Evolutionary conservation across 495 filamentous ascomycete species (phyloP), one percentile per base, ranked within the genome.

Genomic region (Penicillium paradoxum): DNA sequence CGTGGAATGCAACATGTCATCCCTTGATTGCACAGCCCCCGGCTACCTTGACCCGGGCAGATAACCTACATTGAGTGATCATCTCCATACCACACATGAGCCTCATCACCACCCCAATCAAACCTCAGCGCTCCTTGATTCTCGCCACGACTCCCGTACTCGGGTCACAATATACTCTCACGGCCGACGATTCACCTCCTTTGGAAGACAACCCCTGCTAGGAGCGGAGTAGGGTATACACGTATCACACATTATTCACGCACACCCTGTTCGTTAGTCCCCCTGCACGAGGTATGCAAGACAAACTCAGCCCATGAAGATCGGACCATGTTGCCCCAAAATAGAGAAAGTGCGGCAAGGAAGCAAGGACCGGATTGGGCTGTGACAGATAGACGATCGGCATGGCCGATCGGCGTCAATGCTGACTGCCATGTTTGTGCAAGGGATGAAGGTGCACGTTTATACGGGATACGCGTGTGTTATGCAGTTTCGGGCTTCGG

Each of bases 11-110:
- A 50, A 51, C 51, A 56, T 60, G 52, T 59, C 56, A 66, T 63
- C 60, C 60, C 60, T 63, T 66, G 60, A 61, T 66, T 66, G 57
- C 62, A 63, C 62, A 53, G 62, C 62, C 62, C 59, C 61, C 18
- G 19, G 18, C 4, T 37, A 40, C 13, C 18, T 52, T 59, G 38
- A 49, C 53, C 52, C 47, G 52, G 58, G 58, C 38, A 53, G 34
- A 47, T 47, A 27, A 32, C 10, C 6, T 32, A 11, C 10, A 11
- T 8, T 3, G 25, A 27, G 25, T 27, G 8, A 3, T 27, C 25
- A 11, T 8, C 24, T 27, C 24, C 3, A 27, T 7, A 27, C 1
- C 29, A 36, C 21, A 17, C n/a, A 48, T 37, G 43, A 32, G 43
- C 24, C 27, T 45, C 10, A 45, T 32, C 30, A 10, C 18, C 37